Conservation (phyloP, 2,329 filamentous ascomycete species). For the Xylaria digitata region DNA sequence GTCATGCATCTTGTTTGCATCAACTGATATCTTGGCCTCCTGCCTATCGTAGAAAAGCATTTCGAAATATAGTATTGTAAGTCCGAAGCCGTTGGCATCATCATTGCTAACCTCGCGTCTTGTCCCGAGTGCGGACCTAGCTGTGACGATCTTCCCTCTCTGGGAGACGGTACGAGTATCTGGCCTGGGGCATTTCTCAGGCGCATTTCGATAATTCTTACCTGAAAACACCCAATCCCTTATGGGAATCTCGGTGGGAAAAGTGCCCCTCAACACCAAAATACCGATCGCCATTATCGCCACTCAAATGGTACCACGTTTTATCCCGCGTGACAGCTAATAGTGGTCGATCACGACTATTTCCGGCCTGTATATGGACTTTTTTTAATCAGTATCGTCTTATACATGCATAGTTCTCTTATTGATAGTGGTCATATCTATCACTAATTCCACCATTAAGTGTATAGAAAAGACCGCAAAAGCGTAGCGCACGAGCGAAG, state of each 20-base stretch:
- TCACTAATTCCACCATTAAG: constrained; percentile 10
- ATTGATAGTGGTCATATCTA: constrained; percentile 23
- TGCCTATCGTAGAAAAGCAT: constrained; percentile 9
- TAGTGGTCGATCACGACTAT: constrained; percentile 41
- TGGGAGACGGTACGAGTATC: constrained; percentile 35
- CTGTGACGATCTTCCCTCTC: constrained; percentile 42
- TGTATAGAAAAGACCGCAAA: constrained; percentile 8
- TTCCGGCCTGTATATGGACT: constrained; percentile 28
- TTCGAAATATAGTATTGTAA: constrained; percentile 10
- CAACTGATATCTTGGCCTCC: not conserved
- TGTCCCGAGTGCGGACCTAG: constrained; percentile 36
- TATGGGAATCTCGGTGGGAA: constrained; percentile 39
- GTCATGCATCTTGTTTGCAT: constrained; percentile 9
- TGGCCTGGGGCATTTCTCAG: constrained; percentile 24
- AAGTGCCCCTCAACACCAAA: constrained; percentile 30
- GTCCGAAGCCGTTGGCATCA: constrained; percentile 34
- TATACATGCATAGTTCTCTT: constrained; percentile 24
- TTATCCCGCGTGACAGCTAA: constrained; percentile 41
- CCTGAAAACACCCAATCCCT: constrained; percentile 32
- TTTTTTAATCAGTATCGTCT: constrained; percentile 33
- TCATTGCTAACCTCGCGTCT: not conserved
- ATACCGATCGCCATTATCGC: constrained; percentile 37
- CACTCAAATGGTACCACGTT: constrained; percentile 38
- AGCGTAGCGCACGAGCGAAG: constrained; percentile 4
- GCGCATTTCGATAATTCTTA: constrained; percentile 18